A percentile compares a stretch with the other conserved stretches of the same genome.
Evolutionary conservation across 768 basidiomycete genomes (phyloP).

Genomic region (Psilocybe tampanensis): DNA sequence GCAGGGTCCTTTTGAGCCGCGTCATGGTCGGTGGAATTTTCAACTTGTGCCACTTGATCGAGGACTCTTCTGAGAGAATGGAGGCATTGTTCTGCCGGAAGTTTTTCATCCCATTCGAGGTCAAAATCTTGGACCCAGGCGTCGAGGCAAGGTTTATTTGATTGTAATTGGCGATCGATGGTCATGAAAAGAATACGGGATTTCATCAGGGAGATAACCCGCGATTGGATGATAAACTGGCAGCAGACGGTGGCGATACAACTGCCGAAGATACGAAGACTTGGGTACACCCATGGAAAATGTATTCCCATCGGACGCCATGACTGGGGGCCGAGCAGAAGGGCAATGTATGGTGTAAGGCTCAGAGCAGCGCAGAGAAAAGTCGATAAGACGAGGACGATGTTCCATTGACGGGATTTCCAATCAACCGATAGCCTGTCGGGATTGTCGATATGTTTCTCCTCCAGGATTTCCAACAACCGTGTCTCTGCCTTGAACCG

Average conservation of each 20-base stretch:
- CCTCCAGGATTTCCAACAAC: not conserved
- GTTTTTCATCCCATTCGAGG: not conserved
- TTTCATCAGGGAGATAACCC: slow-evolving; percentile 1
- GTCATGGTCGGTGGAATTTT: not conserved
- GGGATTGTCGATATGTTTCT: not conserved
- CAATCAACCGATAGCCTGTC: not conserved
- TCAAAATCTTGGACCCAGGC: not conserved
- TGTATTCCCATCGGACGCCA: not conserved
- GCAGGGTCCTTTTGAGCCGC: not conserved
- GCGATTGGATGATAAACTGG: not conserved
- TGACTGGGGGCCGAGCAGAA: not conserved
- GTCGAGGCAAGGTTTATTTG: not conserved
- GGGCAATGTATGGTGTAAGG: not conserved
- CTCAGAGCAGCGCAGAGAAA: not conserved
- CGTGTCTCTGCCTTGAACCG: not conserved
- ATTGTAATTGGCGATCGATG: not conserved
- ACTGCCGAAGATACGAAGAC: not conserved
- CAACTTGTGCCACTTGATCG: not conserved
- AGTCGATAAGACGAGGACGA: not conserved
- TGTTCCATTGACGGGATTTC: not conserved
- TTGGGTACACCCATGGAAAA: not conserved
- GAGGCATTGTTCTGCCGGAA: not conserved
- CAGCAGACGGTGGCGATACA: not conserved
- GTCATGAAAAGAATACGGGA: not conserved
- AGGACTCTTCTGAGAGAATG: not conserved